Evolutionary conservation across 805 yeast species (phyloP), one percentile per base, ranked within the genome.

Genomic region (Monosporozyma servazzii): DNA sequence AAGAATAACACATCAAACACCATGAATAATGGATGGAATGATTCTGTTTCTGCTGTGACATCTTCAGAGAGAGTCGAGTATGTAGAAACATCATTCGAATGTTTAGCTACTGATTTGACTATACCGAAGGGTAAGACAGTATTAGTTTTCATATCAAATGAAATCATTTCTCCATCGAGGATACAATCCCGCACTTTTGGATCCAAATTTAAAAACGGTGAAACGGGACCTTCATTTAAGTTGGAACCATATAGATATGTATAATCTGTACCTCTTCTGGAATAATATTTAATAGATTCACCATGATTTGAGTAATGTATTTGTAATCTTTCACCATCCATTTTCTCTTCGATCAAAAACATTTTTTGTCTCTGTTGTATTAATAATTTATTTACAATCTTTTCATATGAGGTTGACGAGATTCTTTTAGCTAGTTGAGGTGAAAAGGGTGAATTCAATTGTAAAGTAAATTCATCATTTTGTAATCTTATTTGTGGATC

Each of bases 101-200:
- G 44, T 21, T 21, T 29, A 13, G 31, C 40, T 3, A 33, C 25
- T 17, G 48, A 45, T 62, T 86, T 86, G 29, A 93, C 76, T 1
- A 86, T 77, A 0, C 95, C 95, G 70, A 88, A 88, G 0, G 96
- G 95, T 21, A 89, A 69, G 3, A 88, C 73, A 1, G 70, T 69
- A 36, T 76, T 63, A 51, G 73, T 68, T 45, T 66, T 71, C 49
- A 79, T 78, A 66, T 90, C 96, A 76, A 80, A 89, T 0, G 95
- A 88, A 1, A 91, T 82, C 91, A 91, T 87, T 66, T 91, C 99
- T 0, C 98, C 97, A 68, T 91, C 99, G 4, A 91, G 61, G 0
- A 72, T 70, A 51, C 70, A 67, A 20, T 66, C 70, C 43, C 60
- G 61, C 3, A 75, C 76, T 27, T 61, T 60, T 2, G 55, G 47